Evolutionary conservation across 768 basidiomycete species (phyloP), one percentile per base, ranked within the genome.

Genomic region (Lactarius vividus): DNA sequence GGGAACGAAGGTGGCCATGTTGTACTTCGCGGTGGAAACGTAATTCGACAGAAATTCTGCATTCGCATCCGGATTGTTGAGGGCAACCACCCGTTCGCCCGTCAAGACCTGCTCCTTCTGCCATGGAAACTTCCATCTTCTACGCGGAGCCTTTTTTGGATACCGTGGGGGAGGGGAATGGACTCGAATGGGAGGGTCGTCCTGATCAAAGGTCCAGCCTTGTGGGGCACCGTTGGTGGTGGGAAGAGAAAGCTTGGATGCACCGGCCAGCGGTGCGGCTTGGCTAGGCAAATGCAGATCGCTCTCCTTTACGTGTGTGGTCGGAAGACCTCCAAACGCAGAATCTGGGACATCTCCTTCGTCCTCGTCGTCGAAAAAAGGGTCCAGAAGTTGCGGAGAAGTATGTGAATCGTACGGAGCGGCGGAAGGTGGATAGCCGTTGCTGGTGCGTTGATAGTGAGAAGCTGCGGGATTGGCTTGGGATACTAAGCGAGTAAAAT

Each of bases 1-100:
- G 44, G 94, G 94, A 4, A 95, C 66, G 75, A 98, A 98, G 0
- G 92, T 91, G 18, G 80, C 81, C 40, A 88, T 64, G 73, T 95
- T 98, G 78, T 98, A 99, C 77, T 98, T 98, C 81, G 91, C 93
- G 28, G 97, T 98, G 11, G 89, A 91, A 29, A 98, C 88, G 63
- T 87, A 89, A 76, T 99, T 99, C 61, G 84, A 87, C 72, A 81
- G 79, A 77, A 82, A 96, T 59, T 86, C 89, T 55, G 75, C 77
- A 76, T 88, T 89, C 67, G 87, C 83, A 37, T 77, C 69, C 46
- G 82, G 78, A 75, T 94, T 91, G 77, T 96, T 96, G 74, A 98
- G 83, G 16, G 87, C 84, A 63, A 98, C 85, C 61, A 92, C 77
- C 61, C 97, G 82, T 76, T 95, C 91, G 28, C 91, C 92, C 8